Evolutionary conservation across 345 rosid species (phyloP), one percentile per base, ranked within the genome.

Genomic region (Eucalyptus caleyi): DNA sequence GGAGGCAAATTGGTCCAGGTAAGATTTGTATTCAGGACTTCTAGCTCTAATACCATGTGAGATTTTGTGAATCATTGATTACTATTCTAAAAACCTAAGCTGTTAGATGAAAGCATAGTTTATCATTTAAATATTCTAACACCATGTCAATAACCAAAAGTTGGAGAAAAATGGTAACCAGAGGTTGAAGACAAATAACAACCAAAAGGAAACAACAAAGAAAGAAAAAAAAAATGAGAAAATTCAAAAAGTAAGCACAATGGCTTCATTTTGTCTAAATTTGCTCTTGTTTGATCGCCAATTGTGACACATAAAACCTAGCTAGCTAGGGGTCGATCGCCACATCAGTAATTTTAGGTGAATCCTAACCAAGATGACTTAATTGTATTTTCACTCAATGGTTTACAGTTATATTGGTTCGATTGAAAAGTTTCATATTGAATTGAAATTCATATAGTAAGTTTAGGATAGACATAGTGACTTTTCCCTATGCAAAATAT

Each of bases 321-420:
- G 65, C 65, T 59, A 59, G 65, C n/a, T 11, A 59, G n/a, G 65
- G 6, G 2, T 59, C 11, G 2, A 59, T 6, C 3, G 6, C 65
- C 30, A 11, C 1, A 4, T 24, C 0, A 11, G 2, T 59, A 24
- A 59, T 59, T 59, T 59, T 5, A 5, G 30, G 65, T 0, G 14
- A 59, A 30, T 59, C 65, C 27, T 24, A 5, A 24, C n/a, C 65
- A 59, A 59, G 15, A 26, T 9, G 13, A 26, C 65, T 59, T 59
- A 59, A 24, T 23, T 59, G n/a, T 11, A 59, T 26, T 59, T 24
- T 59, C 30, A 11, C 65, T 59, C n/a, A 59, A 26, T 0, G 65
- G 15, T 59, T 59, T 26, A 59, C 0, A 3, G 30, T 59, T 59
- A 24, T 59, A 59, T 24, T 59, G 7, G 5, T 59, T 59, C 30